Percentiles rank a stretch among this genome's conserved stretches.
phyloP scores from a whole-genome alignment of 371 early-diverging fungal species.

The Mucor sp. region DNA sequence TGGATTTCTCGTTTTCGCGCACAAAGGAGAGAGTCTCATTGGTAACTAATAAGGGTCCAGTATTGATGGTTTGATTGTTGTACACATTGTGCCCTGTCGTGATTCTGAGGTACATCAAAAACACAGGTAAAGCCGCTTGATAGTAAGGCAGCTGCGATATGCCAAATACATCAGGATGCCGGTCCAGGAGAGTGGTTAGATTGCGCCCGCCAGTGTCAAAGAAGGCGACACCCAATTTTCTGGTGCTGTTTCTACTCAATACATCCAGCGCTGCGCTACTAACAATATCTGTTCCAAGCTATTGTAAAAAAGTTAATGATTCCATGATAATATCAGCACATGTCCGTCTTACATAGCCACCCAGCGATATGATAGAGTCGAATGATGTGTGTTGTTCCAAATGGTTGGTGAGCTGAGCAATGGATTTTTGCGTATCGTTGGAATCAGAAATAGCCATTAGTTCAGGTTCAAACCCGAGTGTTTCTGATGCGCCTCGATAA shows the following conservation, averaged over 20 bases:
- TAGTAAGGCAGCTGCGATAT: constrained; percentile 52
- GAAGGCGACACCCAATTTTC: background rate
- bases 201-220: constrained; percentile 25
- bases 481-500: constrained; percentile 5
- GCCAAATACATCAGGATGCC: constrained; percentile 29
- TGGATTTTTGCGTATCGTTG: background rate
- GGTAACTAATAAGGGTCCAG: constrained; percentile 31
- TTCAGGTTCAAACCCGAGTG: background rate
- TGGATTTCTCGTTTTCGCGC: constrained; percentile 28
- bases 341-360: constrained; percentile 25
- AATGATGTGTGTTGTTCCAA: background rate
- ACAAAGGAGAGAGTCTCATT: constrained; percentile 24
- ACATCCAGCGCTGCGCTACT: background rate
- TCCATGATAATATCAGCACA: background rate
- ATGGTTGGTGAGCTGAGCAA: background rate
- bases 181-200: constrained; percentile 26
- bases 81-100: constrained; percentile 43
- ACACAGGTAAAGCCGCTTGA: constrained; percentile 52
- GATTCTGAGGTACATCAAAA: constrained; percentile 48
- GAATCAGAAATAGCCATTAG: background rate
- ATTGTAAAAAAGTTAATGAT: background rate
- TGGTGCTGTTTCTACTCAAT: background rate
- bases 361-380: constrained; percentile 34
- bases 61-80: constrained; percentile 32
- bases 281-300: constrained; percentile 5